A percentile compares a stretch with the other conserved stretches of the same genome.
These are phyloP conservation scores for Stevia rebaudiana DNA, from an alignment of 140 eudicot species.

Conservation along the genomic window DNA sequence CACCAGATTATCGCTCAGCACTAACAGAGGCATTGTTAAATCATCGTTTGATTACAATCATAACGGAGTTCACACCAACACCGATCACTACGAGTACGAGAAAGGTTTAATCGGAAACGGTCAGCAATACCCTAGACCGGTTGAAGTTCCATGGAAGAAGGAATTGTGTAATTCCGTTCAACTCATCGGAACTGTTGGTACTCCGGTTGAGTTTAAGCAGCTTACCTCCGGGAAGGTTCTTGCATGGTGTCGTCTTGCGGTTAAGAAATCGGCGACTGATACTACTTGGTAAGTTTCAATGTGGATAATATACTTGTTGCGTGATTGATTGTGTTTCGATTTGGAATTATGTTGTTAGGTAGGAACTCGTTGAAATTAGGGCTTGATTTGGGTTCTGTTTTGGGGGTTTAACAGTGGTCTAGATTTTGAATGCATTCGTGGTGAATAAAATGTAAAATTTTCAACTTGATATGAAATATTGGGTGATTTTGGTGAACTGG, in stretches of 20 bases:
- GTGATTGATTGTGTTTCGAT: not conserved
- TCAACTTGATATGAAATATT: not conserved
- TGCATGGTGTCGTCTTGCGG: conserved; percentile 81
- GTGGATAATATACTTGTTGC: not conserved
- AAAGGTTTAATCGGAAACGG: conserved; percentile 21
- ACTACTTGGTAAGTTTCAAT: conserved; percentile 43
- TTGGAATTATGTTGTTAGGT: not conserved
- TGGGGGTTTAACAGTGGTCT: not conserved
- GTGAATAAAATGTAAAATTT: not conserved
- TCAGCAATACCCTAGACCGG: conserved; percentile 54
- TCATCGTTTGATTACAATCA: conserved; percentile 38
- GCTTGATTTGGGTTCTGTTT: not conserved
- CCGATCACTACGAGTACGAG: conserved; percentile 33
- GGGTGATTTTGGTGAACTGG: not conserved
- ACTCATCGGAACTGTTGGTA: conserved; percentile 65
- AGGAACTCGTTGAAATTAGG: conserved; percentile 3
- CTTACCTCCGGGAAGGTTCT: conserved; percentile 68
- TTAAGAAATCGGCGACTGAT: conserved; percentile 58
- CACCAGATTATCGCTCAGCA: conserved; percentile 19
- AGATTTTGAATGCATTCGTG: not conserved
- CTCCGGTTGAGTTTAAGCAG: conserved; percentile 63
- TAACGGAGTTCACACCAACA: conserved; percentile 22
- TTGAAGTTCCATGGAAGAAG: conserved; percentile 74
- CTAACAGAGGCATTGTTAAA: conserved; percentile 20
- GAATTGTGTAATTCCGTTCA: conserved; percentile 67